phyloP scores from a whole-genome alignment of 139 green algal species.

The Edaphochlamys debaryana region DNA sequence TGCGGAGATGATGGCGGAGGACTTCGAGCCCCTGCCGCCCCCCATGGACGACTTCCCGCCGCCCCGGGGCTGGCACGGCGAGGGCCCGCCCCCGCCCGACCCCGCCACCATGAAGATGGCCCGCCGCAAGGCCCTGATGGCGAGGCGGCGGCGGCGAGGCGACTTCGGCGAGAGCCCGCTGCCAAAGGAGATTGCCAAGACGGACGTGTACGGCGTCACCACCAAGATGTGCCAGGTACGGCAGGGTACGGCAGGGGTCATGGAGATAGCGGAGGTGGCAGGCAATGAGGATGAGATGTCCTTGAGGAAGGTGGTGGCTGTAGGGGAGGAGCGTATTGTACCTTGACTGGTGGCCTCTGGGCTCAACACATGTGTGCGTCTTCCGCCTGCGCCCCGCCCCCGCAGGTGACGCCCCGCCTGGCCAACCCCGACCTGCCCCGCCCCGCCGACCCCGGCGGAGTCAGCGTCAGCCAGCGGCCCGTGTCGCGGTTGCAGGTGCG shows the following conservation, averaged over 20 bases:
- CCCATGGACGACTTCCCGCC: not conserved
- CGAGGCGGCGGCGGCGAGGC: not conserved
- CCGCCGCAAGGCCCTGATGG: too few species aligned
- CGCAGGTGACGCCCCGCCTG: not conserved
- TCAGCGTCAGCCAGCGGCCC: constrained; percentile 7
- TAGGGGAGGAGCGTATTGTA: too few species aligned
- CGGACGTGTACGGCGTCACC: not conserved
- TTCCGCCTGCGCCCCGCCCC: too few species aligned
- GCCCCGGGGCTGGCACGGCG: constrained; percentile 20
- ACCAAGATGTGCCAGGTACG: constrained; percentile 17
- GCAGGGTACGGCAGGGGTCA: too few species aligned
- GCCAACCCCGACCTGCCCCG: not conserved
- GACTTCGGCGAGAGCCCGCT: not conserved
- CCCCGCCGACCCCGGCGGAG: not conserved
- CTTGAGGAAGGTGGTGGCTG: too few species aligned
- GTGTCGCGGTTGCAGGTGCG: constrained; percentile 8
- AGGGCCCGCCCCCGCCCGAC: not conserved
- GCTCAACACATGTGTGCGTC: too few species aligned
- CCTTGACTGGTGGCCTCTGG: too few species aligned
- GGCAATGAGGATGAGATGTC: too few species aligned
- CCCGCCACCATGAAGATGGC: not conserved
- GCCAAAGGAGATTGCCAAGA: not conserved
- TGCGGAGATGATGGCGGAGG: not conserved
- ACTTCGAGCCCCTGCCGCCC: constrained; percentile 14
- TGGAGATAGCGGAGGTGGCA: too few species aligned